phyloP scores from a whole-genome alignment of 345 rosid genomes.

The Eucalyptus polybractea region DNA sequence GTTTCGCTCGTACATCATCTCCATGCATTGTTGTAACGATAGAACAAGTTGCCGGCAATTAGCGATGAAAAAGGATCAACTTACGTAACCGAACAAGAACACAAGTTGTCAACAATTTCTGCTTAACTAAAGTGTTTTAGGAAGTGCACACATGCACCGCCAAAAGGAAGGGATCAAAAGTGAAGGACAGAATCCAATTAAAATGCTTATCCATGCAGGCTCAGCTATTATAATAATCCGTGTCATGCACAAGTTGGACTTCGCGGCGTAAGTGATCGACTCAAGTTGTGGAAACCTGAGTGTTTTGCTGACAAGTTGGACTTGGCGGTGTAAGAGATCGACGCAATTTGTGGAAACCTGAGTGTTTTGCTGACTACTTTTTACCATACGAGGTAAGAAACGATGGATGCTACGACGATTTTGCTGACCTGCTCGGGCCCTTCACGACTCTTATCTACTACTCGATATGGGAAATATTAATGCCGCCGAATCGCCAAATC shows the following conservation, averaged over 20 bases:
- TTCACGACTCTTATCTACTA: background rate
- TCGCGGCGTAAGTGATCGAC: background rate
- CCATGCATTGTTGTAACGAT: background rate
- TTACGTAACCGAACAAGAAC: background rate
- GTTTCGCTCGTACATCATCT: background rate
- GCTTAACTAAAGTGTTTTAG: background rate
- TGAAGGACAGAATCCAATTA: background rate
- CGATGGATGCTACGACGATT: background rate
- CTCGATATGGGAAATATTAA: background rate
- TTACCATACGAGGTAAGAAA: background rate
- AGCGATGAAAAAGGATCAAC: background rate
- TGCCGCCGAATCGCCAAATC: background rate
- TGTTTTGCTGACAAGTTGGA: no score
- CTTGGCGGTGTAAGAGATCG: rapidly evolving
- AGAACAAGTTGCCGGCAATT: background rate
- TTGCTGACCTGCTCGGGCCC: background rate
- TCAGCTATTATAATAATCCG: background rate
- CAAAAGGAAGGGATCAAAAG: background rate
- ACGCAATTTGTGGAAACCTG: background rate
- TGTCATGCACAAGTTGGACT: background rate
- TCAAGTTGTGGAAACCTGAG: background rate
- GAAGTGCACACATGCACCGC: background rate
- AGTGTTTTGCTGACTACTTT: background rate
- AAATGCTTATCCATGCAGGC: background rate
- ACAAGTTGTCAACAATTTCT: background rate